These are phyloP conservation scores for Acanthamoeba lenticulata DNA, from an alignment of 208 protist genomes.

Conservation along the genomic window DNA sequence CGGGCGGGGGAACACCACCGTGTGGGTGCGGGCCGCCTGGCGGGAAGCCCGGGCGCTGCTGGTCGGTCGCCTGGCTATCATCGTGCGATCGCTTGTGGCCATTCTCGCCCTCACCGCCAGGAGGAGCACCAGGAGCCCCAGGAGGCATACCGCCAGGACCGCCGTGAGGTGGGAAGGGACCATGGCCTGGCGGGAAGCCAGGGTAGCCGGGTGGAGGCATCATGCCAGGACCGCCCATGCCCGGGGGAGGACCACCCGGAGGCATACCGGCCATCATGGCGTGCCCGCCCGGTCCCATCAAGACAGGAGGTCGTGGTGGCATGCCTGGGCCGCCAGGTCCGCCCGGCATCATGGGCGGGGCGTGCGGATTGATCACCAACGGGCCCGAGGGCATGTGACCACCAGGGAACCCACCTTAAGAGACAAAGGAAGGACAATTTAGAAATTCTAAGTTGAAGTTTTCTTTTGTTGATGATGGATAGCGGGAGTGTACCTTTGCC, in stretches of 20 bases:
- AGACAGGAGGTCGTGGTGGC: not conserved
- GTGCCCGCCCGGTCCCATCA: constrained; percentile 5
- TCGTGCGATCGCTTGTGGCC: constrained; percentile 21
- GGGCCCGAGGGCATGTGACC: constrained; percentile 10
- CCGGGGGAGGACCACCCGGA: not conserved
- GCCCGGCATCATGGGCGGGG: not conserved
- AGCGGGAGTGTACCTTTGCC: not conserved
- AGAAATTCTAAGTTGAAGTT: not conserved
- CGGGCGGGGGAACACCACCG: not conserved
- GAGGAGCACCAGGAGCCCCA: not conserved
- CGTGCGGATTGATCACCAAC: constrained; percentile 47
- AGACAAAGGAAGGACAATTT: not conserved
- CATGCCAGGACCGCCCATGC: not conserved
- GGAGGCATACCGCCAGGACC: not conserved
- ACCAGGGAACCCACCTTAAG: not conserved
- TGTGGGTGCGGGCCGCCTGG: not conserved
- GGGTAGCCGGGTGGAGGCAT: not conserved
- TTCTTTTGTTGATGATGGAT: not conserved
- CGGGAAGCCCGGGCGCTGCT: not conserved
- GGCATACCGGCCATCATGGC: not conserved
- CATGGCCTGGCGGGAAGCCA: not conserved
- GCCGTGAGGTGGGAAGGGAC: not conserved
- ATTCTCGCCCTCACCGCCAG: not conserved
- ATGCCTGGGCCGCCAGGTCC: not conserved
- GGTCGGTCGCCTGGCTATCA: not conserved